A percentile compares a stretch with the other conserved stretches of the same genome.
phyloP scores from a whole-genome alignment of 1,139 yeast genomes.

The Eremothecium sinecaudum region DNA sequence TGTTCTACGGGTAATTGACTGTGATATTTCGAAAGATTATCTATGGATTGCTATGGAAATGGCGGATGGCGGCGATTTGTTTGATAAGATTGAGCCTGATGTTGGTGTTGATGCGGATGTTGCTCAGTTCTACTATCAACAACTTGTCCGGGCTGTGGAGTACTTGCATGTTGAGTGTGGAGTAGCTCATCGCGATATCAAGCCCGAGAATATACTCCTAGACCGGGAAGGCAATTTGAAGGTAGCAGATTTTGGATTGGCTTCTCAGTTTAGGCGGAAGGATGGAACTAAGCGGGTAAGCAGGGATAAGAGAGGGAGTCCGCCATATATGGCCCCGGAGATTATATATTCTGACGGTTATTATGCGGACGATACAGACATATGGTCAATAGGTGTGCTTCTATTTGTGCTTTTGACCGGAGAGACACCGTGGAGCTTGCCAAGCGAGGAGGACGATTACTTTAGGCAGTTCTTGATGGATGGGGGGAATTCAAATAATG shows the following conservation, averaged over 20 bases:
- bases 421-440: constrained; percentile 60
- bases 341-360: constrained; percentile 38
- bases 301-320: constrained; percentile 53
- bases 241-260: constrained; percentile 60
- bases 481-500: constrained; percentile 37
- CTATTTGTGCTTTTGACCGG: constrained; percentile 52
- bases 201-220: constrained; percentile 79
- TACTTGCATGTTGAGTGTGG: constrained; percentile 55
- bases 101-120: constrained; percentile 56
- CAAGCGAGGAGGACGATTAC: constrained; percentile 41
- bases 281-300: constrained; percentile 50
- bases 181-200: constrained; percentile 80
- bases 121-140: constrained; percentile 60
- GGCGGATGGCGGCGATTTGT: constrained; percentile 62
- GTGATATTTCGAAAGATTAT: constrained; percentile 45
- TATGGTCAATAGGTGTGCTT: constrained; percentile 60
- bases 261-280: constrained; percentile 46
- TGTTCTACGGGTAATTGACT: constrained; percentile 43
- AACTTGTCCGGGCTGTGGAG: constrained; percentile 46
- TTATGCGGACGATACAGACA: constrained; percentile 45
- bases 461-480: constrained; percentile 36
- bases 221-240: constrained; percentile 59
- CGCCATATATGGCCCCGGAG: constrained; percentile 69
- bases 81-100: constrained; percentile 68
- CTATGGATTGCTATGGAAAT: constrained; percentile 56